Evolutionary conservation across 306 rosid genomes (phyloP), one percentile per base, ranked within the genome.

Genomic region (Nissolia schottii): DNA sequence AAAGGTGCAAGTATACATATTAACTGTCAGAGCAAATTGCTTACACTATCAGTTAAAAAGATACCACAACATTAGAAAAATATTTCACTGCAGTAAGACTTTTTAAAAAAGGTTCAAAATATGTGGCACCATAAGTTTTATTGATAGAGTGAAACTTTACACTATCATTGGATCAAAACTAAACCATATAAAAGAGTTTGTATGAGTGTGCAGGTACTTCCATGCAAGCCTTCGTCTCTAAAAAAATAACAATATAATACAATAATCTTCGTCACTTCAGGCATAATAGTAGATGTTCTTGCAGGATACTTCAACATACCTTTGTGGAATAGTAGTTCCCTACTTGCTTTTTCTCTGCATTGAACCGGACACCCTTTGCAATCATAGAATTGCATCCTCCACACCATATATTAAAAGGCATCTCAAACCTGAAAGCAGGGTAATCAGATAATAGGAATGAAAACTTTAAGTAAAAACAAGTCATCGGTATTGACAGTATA

Each of bases 381-480:
- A 94, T 94, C 97, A 94, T 94, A 64, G 96, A 86, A 79, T 94
- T 94, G 84, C 99, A 94, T 65, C 99, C 99, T 73, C 87, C 99
- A 64, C 99, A 94, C 96, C 96, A 91, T 80, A 94, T 79, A 64
- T 94, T 88, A 65, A 70, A 91, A 46, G 96, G 97, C 99, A 89
- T 94, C 95, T 94, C 99, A 64, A 94, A 91, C 87, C 97, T 89
- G 86, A 68, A 65, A 59, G 31, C 49, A 65, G 32, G 60, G 27
- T 37, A 59, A 38, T 56, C 14, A 50, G 48, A 37, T 22, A 48
- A 72, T 12, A 54, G 18, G 70, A 48, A 18, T 15, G 25, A 29
- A 40, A 64, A 10, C 7, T 27, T 51, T 59, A 32, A 25, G 51
- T 3, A 14, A 31, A 7, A 16, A 7, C 25, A 31, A 45, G 20